These are phyloP conservation scores for Cladobotryum protrusum DNA, from an alignment of 2,329 filamentous ascomycete genomes.

Conservation along the genomic window DNA sequence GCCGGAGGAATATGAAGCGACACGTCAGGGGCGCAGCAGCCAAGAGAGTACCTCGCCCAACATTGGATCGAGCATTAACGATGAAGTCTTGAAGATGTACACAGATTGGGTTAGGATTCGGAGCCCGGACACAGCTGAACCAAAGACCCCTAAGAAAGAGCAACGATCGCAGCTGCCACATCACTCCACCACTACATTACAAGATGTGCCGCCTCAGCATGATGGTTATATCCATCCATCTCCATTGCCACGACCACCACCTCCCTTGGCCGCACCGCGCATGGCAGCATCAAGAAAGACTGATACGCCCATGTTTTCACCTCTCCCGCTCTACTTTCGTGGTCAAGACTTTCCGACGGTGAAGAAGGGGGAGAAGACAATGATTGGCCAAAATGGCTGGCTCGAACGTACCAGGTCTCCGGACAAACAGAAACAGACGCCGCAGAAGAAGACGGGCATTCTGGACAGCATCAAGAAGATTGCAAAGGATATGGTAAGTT, in stretches of 20 bases:
- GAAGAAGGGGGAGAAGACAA: conserved; percentile 41
- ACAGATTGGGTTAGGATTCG: conserved; percentile 20
- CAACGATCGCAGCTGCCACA: conserved; percentile 17
- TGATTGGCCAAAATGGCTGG: conserved; percentile 53
- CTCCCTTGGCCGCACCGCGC: background rate
- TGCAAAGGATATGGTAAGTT: conserved; percentile 47
- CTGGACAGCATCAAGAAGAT: conserved; percentile 45
- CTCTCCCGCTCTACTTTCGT: conserved; percentile 37
- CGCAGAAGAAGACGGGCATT: conserved; percentile 35
- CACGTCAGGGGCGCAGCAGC: conserved; percentile 9
- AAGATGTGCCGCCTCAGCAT: conserved; percentile 11
- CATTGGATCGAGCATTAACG: conserved; percentile 4
- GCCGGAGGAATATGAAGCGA: conserved; percentile 11
- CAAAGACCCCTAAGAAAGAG: conserved; percentile 10
- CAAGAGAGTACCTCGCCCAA: background rate
- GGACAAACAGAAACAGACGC: conserved; percentile 20
- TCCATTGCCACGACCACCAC: background rate
- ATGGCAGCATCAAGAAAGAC: background rate
- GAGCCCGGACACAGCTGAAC: conserved; percentile 17
- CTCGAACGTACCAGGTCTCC: conserved; percentile 37
- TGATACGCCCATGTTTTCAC: conserved; percentile 32
- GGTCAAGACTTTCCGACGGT: conserved; percentile 30
- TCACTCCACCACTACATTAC: conserved; percentile 20
- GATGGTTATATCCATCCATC: background rate
- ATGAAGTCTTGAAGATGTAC: conserved; percentile 16